These are phyloP conservation scores for Tephrocybe rancida DNA, from an alignment of 768 basidiomycete genomes.

Conservation along the genomic window DNA sequence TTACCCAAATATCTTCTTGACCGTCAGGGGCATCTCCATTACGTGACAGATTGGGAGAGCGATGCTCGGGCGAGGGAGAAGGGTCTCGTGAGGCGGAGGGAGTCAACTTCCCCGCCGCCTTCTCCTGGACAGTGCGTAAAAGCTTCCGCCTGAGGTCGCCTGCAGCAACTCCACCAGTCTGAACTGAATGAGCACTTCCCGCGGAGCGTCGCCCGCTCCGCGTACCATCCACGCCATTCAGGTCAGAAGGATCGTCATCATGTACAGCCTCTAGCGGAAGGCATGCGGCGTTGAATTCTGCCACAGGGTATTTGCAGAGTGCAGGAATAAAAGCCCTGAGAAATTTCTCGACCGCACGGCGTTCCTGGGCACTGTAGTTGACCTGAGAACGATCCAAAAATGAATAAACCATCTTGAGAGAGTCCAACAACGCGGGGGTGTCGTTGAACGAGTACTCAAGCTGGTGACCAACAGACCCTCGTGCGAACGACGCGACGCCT, in stretches of 20 bases:
- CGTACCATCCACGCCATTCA: constrained; percentile 31
- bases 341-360: constrained; percentile 83
- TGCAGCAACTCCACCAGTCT: constrained; percentile 51
- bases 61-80: constrained; percentile 38
- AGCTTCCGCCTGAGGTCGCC: constrained; percentile 80
- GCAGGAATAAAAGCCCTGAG: constrained; percentile 82
- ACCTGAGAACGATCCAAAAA: constrained; percentile 88
- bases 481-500: constrained; percentile 39
- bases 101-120: constrained; percentile 36
- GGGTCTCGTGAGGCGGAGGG: constrained; percentile 43
- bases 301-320: constrained; percentile 70
- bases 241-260: constrained; percentile 41
- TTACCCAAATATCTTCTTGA: constrained; percentile 62
- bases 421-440: constrained; percentile 80
- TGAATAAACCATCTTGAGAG: constrained; percentile 85
- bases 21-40: constrained; percentile 30
- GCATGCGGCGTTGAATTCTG: constrained; percentile 67
- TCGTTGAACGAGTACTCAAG: constrained; percentile 81
- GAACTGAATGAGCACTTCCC: constrained; percentile 39
- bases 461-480: constrained; percentile 63
- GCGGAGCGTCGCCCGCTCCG: constrained; percentile 50
- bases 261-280: constrained; percentile 54
- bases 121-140: constrained; percentile 74
- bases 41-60: constrained; percentile 29
- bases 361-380: constrained; percentile 74